Percentiles rank a stretch among this genome's conserved stretches.
Evolutionary conservation across 31 red algal genomes (phyloP).

Genomic region (Bonnemaisonia californica): DNA sequence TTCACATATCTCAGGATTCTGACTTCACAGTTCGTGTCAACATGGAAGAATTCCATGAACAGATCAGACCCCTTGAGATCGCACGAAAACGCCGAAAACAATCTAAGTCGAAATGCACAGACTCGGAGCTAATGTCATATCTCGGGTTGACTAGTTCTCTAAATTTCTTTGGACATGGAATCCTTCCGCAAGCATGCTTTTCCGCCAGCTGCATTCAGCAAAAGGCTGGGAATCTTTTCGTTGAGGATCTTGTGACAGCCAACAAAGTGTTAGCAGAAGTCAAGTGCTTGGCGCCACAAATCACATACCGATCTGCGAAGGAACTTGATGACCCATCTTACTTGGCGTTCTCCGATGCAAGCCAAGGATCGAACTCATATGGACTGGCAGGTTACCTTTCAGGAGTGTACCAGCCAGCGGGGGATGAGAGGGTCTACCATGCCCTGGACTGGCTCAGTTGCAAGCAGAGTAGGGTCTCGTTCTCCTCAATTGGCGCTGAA

Average conservation of each 20-base stretch:
- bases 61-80: background rate
- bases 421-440: background rate
- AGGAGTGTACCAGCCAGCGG: background rate
- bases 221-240: background rate
- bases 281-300: background rate
- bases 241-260: background rate
- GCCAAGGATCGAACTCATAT: background rate
- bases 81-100: background rate
- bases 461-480: constrained; percentile 5
- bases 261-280: constrained; percentile 8
- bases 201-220: background rate
- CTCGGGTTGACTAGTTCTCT: background rate
- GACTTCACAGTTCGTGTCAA: background rate
- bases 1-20: background rate
- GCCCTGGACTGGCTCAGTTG: background rate
- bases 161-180: constrained; percentile 3
- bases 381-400: constrained; percentile 13
- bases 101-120: background rate
- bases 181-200: constrained; percentile 4
- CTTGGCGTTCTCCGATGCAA: constrained; percentile 17
- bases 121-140: background rate
- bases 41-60: background rate
- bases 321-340: background rate
- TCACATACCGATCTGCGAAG: background rate
- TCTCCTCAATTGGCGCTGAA: constrained; percentile 33